phyloP scores from a whole-genome alignment of 306 rosid genomes.

The Prosopis cineraria region DNA sequence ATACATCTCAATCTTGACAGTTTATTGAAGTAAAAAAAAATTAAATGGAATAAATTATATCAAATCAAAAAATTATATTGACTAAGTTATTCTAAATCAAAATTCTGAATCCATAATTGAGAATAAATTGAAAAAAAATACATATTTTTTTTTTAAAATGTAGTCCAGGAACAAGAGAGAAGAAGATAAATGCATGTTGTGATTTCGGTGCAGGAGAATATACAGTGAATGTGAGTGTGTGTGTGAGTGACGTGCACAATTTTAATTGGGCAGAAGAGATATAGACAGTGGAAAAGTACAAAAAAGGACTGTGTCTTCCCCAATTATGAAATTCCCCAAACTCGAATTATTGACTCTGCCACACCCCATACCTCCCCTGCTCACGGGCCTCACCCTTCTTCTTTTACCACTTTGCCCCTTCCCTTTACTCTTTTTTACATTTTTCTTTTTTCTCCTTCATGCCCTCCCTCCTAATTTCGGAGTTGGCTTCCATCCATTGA shows the following conservation, averaged over 20 bases:
- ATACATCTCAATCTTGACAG: too few relatives aligned
- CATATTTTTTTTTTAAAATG: too few relatives aligned
- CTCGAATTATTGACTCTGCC: constrained; percentile 39
- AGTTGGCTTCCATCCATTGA: too few relatives aligned
- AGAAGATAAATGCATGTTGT: background rate
- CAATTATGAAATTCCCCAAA: constrained; percentile 21
- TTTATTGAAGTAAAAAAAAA: too few relatives aligned
- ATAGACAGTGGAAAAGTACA: constrained; percentile 25
- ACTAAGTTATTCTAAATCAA: too few relatives aligned
- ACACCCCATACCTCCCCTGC: constrained; percentile 34
- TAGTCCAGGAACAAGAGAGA: too few relatives aligned
- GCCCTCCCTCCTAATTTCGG: background rate
- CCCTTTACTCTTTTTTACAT: background rate
- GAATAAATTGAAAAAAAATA: too few relatives aligned
- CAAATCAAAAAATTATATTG: too few relatives aligned
- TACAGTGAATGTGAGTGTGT: background rate
- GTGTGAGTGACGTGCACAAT: background rate
- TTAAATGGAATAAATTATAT: too few relatives aligned
- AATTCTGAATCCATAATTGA: too few relatives aligned
- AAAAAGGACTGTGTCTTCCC: constrained; percentile 12
- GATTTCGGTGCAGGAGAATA: background rate
- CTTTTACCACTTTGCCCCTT: constrained; percentile 28
- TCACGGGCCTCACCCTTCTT: constrained; percentile 30
- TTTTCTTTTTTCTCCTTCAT: background rate
- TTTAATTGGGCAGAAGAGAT: background rate